phyloP scores from a whole-genome alignment of 495 filamentous ascomycete species.

The Ascobolus immersus region DNA sequence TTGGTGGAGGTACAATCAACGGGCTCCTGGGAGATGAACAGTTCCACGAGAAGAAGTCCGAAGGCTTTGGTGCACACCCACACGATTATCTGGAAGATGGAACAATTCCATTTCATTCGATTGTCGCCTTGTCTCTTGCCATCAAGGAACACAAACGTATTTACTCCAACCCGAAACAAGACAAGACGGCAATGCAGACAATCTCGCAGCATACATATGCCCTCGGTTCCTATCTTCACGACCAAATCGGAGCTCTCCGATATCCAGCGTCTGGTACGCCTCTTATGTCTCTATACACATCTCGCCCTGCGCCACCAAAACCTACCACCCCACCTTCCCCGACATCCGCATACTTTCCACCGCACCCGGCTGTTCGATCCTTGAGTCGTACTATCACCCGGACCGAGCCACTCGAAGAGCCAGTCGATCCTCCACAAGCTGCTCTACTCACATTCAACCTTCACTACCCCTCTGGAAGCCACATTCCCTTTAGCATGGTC shows the following conservation, averaged over 20 bases:
- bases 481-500: constrained; percentile 32
- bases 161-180: constrained; percentile 33
- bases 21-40: constrained; percentile 32
- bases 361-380: no score
- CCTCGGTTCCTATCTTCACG: constrained; percentile 28
- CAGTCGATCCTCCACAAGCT: no score
- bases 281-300: constrained; percentile 28
- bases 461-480: constrained; percentile 25
- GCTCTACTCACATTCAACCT: constrained; percentile 53
- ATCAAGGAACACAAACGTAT: constrained; percentile 37
- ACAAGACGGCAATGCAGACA: no score
- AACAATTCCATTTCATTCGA: constrained; percentile 50
- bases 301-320: constrained; percentile 39
- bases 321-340: no score
- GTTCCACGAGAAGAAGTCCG: constrained; percentile 35
- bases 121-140: constrained; percentile 42
- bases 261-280: constrained; percentile 36
- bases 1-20: constrained; percentile 55
- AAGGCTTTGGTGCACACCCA: constrained; percentile 18
- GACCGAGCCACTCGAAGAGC: no score
- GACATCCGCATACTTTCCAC: no score
- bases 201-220: constrained; percentile 35
- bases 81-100: constrained; percentile 55
- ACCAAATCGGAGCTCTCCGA: constrained; percentile 24
- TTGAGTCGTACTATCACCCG: no score